Percentiles rank a stretch among this genome's conserved stretches.
phyloP scores from a whole-genome alignment of 768 basidiomycete genomes.

The Tylopilus vinaceipallidus region DNA sequence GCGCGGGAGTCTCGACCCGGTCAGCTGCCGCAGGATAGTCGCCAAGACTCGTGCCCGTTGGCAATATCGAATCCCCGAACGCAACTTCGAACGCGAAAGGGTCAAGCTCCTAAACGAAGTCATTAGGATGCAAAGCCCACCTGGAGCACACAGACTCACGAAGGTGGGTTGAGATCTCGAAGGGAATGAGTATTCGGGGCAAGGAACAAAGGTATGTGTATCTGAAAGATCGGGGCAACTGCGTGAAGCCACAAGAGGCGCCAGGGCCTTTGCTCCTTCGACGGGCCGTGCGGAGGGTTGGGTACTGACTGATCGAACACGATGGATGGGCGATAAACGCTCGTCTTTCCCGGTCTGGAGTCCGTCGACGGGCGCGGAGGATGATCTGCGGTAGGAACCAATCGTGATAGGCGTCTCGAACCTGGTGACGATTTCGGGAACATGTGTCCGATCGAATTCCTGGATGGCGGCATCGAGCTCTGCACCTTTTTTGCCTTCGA shows the following conservation, averaged over 20 bases:
- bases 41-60: constrained; percentile 13
- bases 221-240: constrained; percentile 33
- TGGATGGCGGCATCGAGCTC: constrained; percentile 62
- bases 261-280: constrained; percentile 1
- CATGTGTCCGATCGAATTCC: constrained; percentile 51
- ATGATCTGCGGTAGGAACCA: constrained; percentile 65
- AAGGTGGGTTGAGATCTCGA: constrained; percentile 46
- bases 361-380: constrained; percentile 54
- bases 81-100: constrained; percentile 28
- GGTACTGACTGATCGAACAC: constrained; percentile 24
- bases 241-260: constrained; percentile 12
- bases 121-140: constrained; percentile 4
- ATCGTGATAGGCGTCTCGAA: constrained; percentile 75
- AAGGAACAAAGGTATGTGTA: constrained; percentile 35
- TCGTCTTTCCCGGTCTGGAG: constrained; percentile 33
- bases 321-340: constrained; percentile 19
- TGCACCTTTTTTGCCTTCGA: constrained; percentile 62
- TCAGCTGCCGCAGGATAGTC: constrained; percentile 22
- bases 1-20: constrained; percentile 29
- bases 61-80: constrained; percentile 30
- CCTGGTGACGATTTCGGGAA: constrained; percentile 64
- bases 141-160: constrained; percentile 37
- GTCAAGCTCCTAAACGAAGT: constrained; percentile 25
- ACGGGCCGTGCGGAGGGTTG: constrained; percentile 16
- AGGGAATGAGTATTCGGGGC: constrained; percentile 27